Conservation (phyloP, 306 rosid species). For the Prunus davidiana region DNA sequence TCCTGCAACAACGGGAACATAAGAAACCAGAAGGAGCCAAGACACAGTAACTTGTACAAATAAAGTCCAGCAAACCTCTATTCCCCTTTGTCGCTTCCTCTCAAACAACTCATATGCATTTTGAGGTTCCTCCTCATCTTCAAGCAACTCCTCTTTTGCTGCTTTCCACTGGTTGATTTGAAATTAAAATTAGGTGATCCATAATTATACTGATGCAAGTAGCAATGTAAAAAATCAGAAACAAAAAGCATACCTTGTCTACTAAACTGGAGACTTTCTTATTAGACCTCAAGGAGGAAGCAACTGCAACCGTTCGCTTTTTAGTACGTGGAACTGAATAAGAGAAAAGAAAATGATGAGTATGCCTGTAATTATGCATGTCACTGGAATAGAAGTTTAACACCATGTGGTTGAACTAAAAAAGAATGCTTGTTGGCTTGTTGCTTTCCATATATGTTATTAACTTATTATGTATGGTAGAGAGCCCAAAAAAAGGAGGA, state of each 20-base stretch:
- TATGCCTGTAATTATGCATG: neutral
- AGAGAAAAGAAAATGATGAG: constrained; percentile 12
- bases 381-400: neutral
- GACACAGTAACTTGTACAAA: neutral
- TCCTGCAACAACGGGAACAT: constrained; percentile 46
- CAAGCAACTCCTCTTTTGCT: constrained; percentile 94
- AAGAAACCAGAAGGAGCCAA: constrained; percentile 25
- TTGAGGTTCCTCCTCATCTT: constrained; percentile 88
- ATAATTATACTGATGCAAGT: neutral
- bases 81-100: constrained; percentile 89
- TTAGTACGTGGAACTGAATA: constrained; percentile 51
- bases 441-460: neutral
- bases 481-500: neutral
- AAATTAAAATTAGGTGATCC: constrained; percentile 6
- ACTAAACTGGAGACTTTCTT: constrained; percentile 91
- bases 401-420: neutral
- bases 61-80: constrained; percentile 55
- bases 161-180: constrained; percentile 79
- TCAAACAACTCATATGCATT: constrained; percentile 66
- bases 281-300: constrained; percentile 83
- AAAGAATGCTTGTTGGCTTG: neutral
- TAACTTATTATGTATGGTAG: no score
- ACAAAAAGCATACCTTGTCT: constrained; percentile 57
- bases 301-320: constrained; percentile 69
- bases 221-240: neutral